Percentiles rank a stretch among this genome's conserved stretches.
Evolutionary conservation across 2,329 filamentous ascomycete genomes (phyloP).

Genomic region (Fusarium sp.): DNA sequence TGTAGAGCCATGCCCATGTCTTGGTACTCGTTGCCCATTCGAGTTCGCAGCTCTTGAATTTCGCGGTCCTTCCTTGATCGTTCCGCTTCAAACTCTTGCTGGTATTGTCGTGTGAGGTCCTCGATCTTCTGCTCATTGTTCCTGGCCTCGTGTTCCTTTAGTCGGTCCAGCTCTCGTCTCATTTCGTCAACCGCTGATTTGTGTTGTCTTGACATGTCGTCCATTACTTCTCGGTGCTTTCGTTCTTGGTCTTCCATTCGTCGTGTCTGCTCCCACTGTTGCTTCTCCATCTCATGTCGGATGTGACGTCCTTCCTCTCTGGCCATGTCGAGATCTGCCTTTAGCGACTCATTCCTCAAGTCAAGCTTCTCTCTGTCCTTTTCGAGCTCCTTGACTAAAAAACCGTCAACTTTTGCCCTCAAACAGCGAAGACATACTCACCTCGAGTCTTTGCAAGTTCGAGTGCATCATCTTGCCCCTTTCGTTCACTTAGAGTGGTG

Average conservation of each 20-base stretch:
- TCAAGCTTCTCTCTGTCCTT: conserved; percentile 59
- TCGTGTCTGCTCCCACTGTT: conserved; percentile 50
- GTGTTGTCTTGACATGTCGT: conserved; percentile 52
- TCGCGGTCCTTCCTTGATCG: conserved; percentile 68
- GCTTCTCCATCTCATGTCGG: conserved; percentile 51
- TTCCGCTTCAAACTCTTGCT: conserved; percentile 75
- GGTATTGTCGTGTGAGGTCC: conserved; percentile 70
- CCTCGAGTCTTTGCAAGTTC: conserved; percentile 80
- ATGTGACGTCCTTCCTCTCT: conserved; percentile 51
- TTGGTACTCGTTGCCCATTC: conserved; percentile 63
- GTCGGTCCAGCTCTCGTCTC: conserved; percentile 58
- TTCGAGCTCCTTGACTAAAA: conserved; percentile 62
- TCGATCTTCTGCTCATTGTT: conserved; percentile 77
- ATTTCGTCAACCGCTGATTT: conserved; percentile 49
- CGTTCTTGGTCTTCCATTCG: conserved; percentile 67
- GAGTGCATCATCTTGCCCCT: conserved; percentile 78
- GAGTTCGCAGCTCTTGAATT: conserved; percentile 71
- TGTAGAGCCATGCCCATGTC: conserved; percentile 61
- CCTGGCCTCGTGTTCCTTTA: conserved; percentile 61
- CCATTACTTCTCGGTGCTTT: conserved; percentile 50
- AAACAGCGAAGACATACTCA: conserved; percentile 55
- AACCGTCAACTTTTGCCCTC: background rate
- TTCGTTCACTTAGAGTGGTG: conserved; percentile 74
- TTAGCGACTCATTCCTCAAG: conserved; percentile 62
- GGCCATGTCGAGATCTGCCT: conserved; percentile 69